These are phyloP conservation scores for Pseudocercospora macadamiae DNA, from an alignment of 2,329 filamentous ascomycete species.

Conservation along the genomic window DNA sequence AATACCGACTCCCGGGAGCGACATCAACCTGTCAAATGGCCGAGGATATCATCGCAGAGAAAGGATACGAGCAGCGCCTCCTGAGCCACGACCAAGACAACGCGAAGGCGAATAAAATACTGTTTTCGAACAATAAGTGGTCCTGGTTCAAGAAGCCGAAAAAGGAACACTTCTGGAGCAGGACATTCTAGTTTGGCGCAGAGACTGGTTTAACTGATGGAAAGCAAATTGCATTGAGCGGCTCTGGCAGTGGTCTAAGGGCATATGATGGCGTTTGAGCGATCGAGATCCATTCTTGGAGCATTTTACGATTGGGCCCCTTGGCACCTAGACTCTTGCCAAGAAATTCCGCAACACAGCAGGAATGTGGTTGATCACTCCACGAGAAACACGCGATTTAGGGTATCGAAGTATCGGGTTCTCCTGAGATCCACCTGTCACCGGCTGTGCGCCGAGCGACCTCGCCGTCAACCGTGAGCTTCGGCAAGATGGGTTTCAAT, in stretches of 20 bases:
- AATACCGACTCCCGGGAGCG: slow-evolving; percentile 26
- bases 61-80: slow-evolving; percentile 26
- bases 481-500: not conserved
- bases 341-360: not conserved
- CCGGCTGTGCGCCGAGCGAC: not conserved
- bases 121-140: slow-evolving; percentile 25
- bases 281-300: not conserved
- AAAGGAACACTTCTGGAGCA: slow-evolving; percentile 19
- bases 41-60: slow-evolving; percentile 30
- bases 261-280: not conserved
- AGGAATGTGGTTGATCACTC: not conserved
- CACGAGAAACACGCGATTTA: not conserved
- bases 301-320: not conserved
- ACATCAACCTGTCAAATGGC: slow-evolving; percentile 22
- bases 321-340: not conserved
- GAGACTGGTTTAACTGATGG: too few species aligned
- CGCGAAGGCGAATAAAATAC: slow-evolving; percentile 21
- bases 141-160: slow-evolving; percentile 25
- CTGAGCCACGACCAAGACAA: slow-evolving; percentile 23
- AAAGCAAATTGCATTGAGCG: too few species aligned
- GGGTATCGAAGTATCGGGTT: not conserved
- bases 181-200: slow-evolving; percentile 20
- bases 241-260: not conserved
- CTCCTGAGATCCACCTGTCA: not conserved
- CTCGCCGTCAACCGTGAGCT: not conserved